Conservation (phyloP, 352 stramenopile genomes). For the Phytophthora boehmeriae region DNA sequence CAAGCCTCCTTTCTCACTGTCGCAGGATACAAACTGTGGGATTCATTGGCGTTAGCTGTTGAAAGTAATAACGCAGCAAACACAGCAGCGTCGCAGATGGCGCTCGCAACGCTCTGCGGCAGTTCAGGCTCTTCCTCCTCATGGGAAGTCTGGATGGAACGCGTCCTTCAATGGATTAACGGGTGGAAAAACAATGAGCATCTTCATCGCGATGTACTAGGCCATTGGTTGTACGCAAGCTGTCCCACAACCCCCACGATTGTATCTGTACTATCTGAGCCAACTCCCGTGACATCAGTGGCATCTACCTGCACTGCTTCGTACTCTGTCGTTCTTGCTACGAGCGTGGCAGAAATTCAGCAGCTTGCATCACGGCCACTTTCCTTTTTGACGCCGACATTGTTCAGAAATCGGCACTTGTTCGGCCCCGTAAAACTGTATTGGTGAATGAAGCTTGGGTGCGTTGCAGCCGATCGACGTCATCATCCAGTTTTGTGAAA, state of each 20-base stretch:
- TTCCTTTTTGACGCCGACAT: constrained; percentile 54
- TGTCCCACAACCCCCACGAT: constrained; percentile 46
- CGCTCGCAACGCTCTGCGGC: constrained; percentile 33
- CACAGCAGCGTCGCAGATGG: constrained; percentile 17
- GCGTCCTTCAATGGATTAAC: constrained; percentile 56
- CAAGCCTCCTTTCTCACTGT: constrained; percentile 49
- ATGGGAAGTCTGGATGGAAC: constrained; percentile 69
- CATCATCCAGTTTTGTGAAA: constrained; percentile 28
- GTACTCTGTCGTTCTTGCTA: constrained; percentile 37
- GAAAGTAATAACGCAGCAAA: constrained; percentile 12
- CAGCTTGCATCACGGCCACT: constrained; percentile 46
- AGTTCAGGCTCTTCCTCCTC: constrained; percentile 20
- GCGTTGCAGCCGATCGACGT: constrained; percentile 26
- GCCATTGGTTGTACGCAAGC: constrained; percentile 66
- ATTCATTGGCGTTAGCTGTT: constrained; percentile 30
- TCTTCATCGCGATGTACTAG: constrained; percentile 57
- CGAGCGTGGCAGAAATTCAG: constrained; percentile 47
- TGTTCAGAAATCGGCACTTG: constrained; percentile 44
- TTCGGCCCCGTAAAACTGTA: constrained; percentile 47
- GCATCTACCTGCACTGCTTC: constrained; percentile 34
- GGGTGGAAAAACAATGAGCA: constrained; percentile 62
- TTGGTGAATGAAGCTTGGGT: constrained; percentile 47
- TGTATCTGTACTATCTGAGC: constrained; percentile 17
- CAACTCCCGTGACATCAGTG: constrained; percentile 18
- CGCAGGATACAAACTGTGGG: constrained; percentile 50